These are phyloP conservation scores for Penicillium sp. DNA, from an alignment of 2,329 filamentous ascomycete genomes.

Conservation along the genomic window DNA sequence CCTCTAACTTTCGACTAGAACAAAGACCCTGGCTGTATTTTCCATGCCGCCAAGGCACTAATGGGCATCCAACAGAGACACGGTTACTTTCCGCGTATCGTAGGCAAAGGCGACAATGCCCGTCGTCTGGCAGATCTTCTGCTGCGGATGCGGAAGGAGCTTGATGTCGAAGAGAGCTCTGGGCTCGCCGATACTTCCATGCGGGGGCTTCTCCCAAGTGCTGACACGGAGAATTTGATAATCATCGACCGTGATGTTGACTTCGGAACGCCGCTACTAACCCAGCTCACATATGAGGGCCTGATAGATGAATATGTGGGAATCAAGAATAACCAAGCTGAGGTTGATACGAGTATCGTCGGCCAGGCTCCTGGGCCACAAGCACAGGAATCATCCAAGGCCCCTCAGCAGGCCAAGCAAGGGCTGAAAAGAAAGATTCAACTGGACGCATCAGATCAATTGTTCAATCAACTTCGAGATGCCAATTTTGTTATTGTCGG, in stretches of 20 bases:
- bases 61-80: slow-evolving; percentile 93
- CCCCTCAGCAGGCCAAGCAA: slow-evolving; percentile 56
- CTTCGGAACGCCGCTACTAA: slow-evolving; percentile 87
- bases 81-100: slow-evolving; percentile 90
- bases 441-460: slow-evolving; percentile 84
- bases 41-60: slow-evolving; percentile 83
- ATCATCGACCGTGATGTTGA: slow-evolving; percentile 96
- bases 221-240: slow-evolving; percentile 85
- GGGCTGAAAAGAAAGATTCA: slow-evolving; percentile 84
- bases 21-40: slow-evolving; percentile 90
- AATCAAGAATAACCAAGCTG: slow-evolving; percentile 89
- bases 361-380: slow-evolving; percentile 66
- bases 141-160: slow-evolving; percentile 87
- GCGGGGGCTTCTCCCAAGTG: slow-evolving; percentile 79
- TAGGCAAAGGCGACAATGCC: slow-evolving; percentile 94
- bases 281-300: slow-evolving; percentile 95
- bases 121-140: slow-evolving; percentile 86
- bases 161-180: slow-evolving; percentile 75
- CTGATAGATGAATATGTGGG: slow-evolving; percentile 91
- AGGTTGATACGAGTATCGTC: slow-evolving; percentile 88
- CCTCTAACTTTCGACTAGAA: slow-evolving; percentile 49
- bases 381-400: slow-evolving; percentile 58
- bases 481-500: slow-evolving; percentile 96
- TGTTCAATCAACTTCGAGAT: slow-evolving; percentile 86
- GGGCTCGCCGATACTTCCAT: slow-evolving; percentile 59